Base-by-base conservation (phyloP, 2,329 filamentous ascomycete genomes). In the Biscogniauxia mediterranea region DNA sequence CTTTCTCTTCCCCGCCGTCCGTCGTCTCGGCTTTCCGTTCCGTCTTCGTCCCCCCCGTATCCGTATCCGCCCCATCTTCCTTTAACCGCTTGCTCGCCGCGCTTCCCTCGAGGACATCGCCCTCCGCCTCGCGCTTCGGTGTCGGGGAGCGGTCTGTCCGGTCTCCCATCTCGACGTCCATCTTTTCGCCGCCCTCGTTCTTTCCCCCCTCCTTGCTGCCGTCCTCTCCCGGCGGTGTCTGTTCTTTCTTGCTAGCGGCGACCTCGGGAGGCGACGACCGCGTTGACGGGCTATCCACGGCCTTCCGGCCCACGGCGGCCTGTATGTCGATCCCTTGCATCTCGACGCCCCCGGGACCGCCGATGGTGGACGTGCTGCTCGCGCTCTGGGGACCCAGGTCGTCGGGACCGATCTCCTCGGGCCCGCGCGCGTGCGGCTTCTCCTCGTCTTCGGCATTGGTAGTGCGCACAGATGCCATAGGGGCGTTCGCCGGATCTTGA, bases 361-460 rank as follows among this genome's bases (percentile, higher is more conserved):
- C 74, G 21, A 77, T 71, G 60, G 75, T 74, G 56, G 72, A 76
- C 26, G 73, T 78, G 58, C 76, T 78, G 57, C 66, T 77, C 21
- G 64, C 61, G 55, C 59, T 66, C 75, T 91, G 93, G 9, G 91
- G 88, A 0, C 95, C 95, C 66, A 92, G 90, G 73, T 99, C 95
- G 68, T 91, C 88, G 61, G 93, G 87, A 4, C 93, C 94, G 56
- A 98, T 90, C 68, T 92, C 84, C 28, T 92, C 87, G 0, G 95
- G 95, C 0, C 94, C 94, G 50, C 92, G 84, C 0, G 91, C 92
- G 75, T 96, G 92, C 5, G 93, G 91, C 57, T 87, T 82, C 61
- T 91, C 89, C 7, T 85, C 83, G 6, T 85, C 82, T 17, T 84
- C 83, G 28, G 78, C 76, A 46, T 61, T 66, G 28, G 79, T 62